Conservation (phyloP, 257 asterid species). For the Capsicum pubescens region DNA sequence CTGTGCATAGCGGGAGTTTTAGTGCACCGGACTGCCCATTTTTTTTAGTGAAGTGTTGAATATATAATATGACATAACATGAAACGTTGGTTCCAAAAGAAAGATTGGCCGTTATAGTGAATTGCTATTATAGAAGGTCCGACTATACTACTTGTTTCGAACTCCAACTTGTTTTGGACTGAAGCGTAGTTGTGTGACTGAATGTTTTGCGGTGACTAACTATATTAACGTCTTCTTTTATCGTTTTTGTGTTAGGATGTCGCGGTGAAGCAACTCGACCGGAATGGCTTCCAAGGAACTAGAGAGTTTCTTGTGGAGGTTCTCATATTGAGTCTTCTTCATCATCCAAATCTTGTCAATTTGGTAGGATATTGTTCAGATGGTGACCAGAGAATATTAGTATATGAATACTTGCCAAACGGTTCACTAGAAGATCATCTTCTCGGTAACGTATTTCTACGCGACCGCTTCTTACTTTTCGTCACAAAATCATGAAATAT, state of each 20-base stretch:
- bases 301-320: constrained; percentile 66
- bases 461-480: neutral
- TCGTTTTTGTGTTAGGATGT: constrained; percentile 48
- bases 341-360: constrained; percentile 61
- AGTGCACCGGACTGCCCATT: too few relatives aligned
- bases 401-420: constrained; percentile 56
- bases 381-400: constrained; percentile 59
- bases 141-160: neutral
- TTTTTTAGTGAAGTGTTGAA: neutral
- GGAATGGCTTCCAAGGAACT: constrained; percentile 70
- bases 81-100: neutral
- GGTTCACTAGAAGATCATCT: constrained; percentile 72
- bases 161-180: neutral
- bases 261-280: constrained; percentile 64
- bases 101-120: neutral
- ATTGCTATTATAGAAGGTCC: neutral
- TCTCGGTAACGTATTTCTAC: constrained; percentile 40
- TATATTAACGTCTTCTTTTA: neutral
- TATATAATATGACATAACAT: neutral
- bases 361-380: constrained; percentile 69
- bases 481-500: neutral
- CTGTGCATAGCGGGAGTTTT: too few relatives aligned
- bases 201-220: neutral
- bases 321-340: constrained; percentile 56
- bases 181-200: neutral